Evolutionary conservation across 202 grass and related monocot genomes (phyloP).

Genomic region (Bolboschoenoplectus hybrid): DNA sequence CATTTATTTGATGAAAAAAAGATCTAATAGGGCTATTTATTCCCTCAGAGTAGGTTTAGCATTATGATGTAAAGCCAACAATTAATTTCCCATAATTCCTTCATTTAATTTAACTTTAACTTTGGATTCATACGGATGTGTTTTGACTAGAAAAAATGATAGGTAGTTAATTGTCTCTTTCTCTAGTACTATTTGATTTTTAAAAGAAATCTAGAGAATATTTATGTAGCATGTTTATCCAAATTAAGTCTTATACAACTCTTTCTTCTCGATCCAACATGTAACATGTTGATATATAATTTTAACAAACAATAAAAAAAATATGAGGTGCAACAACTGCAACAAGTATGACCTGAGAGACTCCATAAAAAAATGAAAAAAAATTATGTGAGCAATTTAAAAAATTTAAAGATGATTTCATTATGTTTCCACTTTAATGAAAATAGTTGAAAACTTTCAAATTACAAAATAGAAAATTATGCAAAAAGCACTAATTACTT

Average conservation of each 20-base stretch:
- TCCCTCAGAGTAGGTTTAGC: not conserved
- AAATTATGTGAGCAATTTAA: not conserved
- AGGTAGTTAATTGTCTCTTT: slow-evolving; percentile 24
- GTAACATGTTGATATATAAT: not conserved
- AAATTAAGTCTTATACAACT: not conserved
- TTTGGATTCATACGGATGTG: not conserved
- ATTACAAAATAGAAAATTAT: not conserved
- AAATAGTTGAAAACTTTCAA: not conserved
- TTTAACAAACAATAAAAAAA: not conserved
- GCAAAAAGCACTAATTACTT: not conserved
- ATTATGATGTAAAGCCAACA: not conserved
- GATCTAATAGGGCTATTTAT: not conserved
- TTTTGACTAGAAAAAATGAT: not conserved
- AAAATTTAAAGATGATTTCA: not conserved
- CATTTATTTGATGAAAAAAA: not conserved
- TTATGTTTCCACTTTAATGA: not conserved
- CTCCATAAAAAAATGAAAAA: not conserved
- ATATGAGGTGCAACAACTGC: not conserved
- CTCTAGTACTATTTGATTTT: not conserved
- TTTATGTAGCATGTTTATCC: not conserved
- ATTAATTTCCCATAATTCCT: not conserved
- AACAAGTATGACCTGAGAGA: not conserved
- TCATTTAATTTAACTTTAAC: not conserved
- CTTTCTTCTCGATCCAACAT: not conserved
- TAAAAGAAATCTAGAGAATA: not conserved